Evolutionary conservation across 2,329 filamentous ascomycete genomes (phyloP).

Genomic region (Neofusicoccum umdonicola): DNA sequence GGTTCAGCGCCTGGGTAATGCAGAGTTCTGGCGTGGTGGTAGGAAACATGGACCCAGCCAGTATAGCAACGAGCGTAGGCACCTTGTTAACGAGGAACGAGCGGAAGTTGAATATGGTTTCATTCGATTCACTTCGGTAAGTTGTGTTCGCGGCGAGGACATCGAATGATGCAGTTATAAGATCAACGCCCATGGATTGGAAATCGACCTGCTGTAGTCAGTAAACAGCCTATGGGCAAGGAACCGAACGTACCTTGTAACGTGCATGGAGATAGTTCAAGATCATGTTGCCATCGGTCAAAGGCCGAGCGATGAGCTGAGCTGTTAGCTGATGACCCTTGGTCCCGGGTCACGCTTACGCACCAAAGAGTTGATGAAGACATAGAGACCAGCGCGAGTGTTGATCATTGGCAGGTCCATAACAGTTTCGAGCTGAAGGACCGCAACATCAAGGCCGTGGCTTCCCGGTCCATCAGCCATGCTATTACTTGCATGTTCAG

Average conservation of each 20-base stretch:
- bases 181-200: slow-evolving; percentile 73
- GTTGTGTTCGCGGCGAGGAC: slow-evolving; percentile 76
- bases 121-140: slow-evolving; percentile 45
- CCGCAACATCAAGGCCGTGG: slow-evolving; percentile 39
- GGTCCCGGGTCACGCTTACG: slow-evolving; percentile 26
- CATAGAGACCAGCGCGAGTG: slow-evolving; percentile 77
- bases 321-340: slow-evolving; percentile 31
- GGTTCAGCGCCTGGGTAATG: slow-evolving; percentile 63
- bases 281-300: slow-evolving; percentile 77
- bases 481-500: slow-evolving; percentile 42
- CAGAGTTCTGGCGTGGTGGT: slow-evolving; percentile 61
- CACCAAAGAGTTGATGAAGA: slow-evolving; percentile 81
- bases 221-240: slow-evolving; percentile 19
- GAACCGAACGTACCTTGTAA: slow-evolving; percentile 62
- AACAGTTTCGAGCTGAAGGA: slow-evolving; percentile 54
- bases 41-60: slow-evolving; percentile 58
- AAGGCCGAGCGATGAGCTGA: slow-evolving; percentile 75
- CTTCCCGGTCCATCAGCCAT: slow-evolving; percentile 43
- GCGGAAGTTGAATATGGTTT: slow-evolving; percentile 69
- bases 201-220: slow-evolving; percentile 63
- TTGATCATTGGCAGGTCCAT: slow-evolving; percentile 69
- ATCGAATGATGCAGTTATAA: slow-evolving; percentile 87
- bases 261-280: slow-evolving; percentile 80
- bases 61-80: slow-evolving; percentile 58
- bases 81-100: slow-evolving; percentile 82